These are phyloP conservation scores for Agarophyton chilense DNA, from an alignment of 23 red algal species.

Conservation along the genomic window DNA sequence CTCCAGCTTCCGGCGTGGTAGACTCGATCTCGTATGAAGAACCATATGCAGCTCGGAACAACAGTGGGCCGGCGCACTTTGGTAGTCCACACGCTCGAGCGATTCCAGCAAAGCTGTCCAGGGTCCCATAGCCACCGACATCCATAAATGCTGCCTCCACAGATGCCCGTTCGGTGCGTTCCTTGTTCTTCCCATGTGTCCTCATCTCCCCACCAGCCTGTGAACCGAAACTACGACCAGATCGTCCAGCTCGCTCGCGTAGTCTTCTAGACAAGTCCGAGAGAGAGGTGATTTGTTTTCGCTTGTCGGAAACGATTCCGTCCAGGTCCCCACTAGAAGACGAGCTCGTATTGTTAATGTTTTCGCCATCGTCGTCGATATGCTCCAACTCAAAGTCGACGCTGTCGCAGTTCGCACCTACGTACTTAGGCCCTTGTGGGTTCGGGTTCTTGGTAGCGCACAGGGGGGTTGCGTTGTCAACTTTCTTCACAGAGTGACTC, in stretches of 20 bases:
- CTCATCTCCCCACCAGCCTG: conserved; percentile 21
- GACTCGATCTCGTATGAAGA: conserved; percentile 61
- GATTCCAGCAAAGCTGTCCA: conserved; percentile 33
- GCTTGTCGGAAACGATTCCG: neutral
- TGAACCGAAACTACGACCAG: conserved; percentile 2
- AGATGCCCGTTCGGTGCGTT: conserved; percentile 38
- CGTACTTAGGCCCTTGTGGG: too few species aligned
- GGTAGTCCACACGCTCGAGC: conserved; percentile 60
- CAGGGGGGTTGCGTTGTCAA: neutral
- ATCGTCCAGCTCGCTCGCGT: conserved; percentile 21
- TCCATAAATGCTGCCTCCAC: conserved; percentile 64
- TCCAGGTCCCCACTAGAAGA: neutral
- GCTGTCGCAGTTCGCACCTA: neutral
- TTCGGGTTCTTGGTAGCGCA: neutral
- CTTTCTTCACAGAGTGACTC: neutral
- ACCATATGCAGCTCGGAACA: conserved; percentile 48
- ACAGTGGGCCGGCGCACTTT: conserved; percentile 58
- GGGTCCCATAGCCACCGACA: conserved; percentile 46
- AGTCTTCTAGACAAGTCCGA: conserved; percentile 32
- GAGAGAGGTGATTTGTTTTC: neutral
- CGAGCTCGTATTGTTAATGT: neutral
- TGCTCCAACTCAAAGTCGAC: conserved; percentile 38
- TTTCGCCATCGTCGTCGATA: conserved; percentile 38
- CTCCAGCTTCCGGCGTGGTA: conserved; percentile 63
- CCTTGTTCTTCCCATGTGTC: conserved; percentile 45